Evolutionary conservation across 805 yeast species (phyloP), one percentile per base, ranked within the genome.

Genomic region (Scheffersomyces spartinae): DNA sequence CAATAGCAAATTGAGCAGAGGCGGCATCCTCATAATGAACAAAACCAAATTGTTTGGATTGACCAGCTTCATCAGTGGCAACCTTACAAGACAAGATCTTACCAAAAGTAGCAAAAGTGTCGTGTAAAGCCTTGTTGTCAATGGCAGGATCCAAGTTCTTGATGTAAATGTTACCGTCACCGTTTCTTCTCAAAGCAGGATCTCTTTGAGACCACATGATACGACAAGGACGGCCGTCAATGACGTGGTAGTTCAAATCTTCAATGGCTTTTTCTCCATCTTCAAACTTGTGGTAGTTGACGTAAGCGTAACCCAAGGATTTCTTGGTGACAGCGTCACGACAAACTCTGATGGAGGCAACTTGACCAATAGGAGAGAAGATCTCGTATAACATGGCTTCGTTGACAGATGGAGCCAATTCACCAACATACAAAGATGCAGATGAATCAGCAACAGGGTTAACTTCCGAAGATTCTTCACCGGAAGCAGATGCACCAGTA

Each of bases 191-290:
- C 48, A 76, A 59, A 35, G 95, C 71, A 39, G 98, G 97, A 58
- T 91, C 97, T 66, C 97, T 84, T 70, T 91, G 97, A 42, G 96
- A 85, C 96, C 97, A 85, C 97, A 91, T 91, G 68, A 91, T 88
- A 64, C 98, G 84, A 67, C 96, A 85, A 48, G 95, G 85, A 51
- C 79, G 83, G 51, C 95, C 96, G 61, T 86, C 86, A 64, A 91
- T 76, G 48, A 74, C 74, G 32, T 85, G 63, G 70, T 91, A 91
- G 83, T 88, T 91, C 62, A 91, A 74, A 62, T 84, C 91, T 54
- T 85, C 94, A 55, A 91, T 68, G 36, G 98, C 98, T 51, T 71
- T 76, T 64, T 78, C 85, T 52, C 95, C 97, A 51, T 91, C 96
- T 38, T 70, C 81, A 42, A 70, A 62, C 58, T 77, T 74, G 66